Conservation (phyloP, 192 early-diverging fungal species). For the Gigaspora rosea region DNA sequence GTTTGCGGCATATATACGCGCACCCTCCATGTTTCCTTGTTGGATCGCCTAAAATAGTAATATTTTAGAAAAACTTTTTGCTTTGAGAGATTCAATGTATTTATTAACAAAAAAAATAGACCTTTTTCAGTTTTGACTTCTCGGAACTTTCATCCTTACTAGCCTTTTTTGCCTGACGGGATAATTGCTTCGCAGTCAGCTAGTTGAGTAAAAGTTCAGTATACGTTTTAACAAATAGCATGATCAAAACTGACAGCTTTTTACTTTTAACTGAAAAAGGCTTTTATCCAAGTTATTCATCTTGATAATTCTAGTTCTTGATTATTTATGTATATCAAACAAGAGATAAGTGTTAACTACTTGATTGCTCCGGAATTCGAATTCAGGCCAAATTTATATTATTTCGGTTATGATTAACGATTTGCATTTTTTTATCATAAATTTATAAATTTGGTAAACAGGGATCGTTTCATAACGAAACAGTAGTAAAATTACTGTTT, state of each 20-base stretch:
- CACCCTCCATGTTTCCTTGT: slow-evolving; percentile 89
- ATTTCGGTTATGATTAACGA: too few species aligned
- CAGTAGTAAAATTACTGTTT: too few species aligned
- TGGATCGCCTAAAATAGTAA: slow-evolving; percentile 74
- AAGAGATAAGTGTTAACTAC: too few species aligned
- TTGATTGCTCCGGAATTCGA: too few species aligned
- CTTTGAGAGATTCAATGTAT: background rate
- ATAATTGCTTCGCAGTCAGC: slow-evolving; percentile 91
- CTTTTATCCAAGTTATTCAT: slow-evolving; percentile 7
- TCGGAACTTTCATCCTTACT: slow-evolving; percentile 83
- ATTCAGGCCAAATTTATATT: too few species aligned
- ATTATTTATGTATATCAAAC: too few species aligned
- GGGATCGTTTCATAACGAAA: too few species aligned
- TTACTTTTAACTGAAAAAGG: slow-evolving; percentile 20
- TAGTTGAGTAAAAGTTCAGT: slow-evolving; percentile 38
- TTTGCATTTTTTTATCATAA: too few species aligned
- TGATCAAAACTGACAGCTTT: background rate
- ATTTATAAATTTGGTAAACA: too few species aligned
- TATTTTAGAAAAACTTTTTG: background rate
- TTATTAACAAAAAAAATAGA: background rate
- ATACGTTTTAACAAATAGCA: too few species aligned
- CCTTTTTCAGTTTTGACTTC: slow-evolving; percentile 87
- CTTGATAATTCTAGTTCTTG: too few species aligned
- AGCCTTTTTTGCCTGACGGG: slow-evolving; percentile 81
- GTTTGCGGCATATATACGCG: slow-evolving; percentile 91